phyloP scores from a whole-genome alignment of 2,329 filamentous ascomycete genomes.

The Madurella mycetomatis region DNA sequence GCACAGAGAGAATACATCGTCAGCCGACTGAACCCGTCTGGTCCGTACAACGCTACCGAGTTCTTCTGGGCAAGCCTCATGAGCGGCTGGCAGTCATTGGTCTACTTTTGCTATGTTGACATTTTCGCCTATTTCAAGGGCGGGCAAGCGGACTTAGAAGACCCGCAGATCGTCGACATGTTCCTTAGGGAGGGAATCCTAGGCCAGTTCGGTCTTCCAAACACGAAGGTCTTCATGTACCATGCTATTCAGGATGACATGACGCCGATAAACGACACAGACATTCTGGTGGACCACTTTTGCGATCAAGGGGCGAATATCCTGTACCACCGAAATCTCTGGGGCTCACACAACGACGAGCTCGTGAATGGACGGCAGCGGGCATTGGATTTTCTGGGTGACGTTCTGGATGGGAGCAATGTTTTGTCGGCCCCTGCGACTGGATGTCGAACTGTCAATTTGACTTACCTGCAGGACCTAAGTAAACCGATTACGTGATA shows the following conservation, averaged over 20 bases:
- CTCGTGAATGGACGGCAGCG: conserved; percentile 22
- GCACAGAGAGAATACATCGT: conserved; percentile 26
- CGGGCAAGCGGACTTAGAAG: conserved; percentile 10
- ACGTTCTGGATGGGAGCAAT: conserved; percentile 10
- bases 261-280: conserved; percentile 37
- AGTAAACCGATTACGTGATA: conserved; percentile 1
- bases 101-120: conserved; percentile 13
- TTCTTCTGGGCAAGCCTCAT: conserved; percentile 18
- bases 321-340: conserved; percentile 38
- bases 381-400: conserved; percentile 15
- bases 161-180: conserved; percentile 5
- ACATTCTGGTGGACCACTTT: conserved; percentile 36
- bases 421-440: conserved; percentile 1
- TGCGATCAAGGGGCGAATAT: conserved; percentile 38
- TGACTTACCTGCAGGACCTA: conserved; percentile 12
- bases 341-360: conserved; percentile 38
- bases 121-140: conserved; percentile 18
- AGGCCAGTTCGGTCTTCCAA: conserved; percentile 35
- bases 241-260: conserved; percentile 42
- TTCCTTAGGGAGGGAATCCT: conserved; percentile 14
- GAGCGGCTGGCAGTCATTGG: conserved; percentile 11
- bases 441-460: conserved; percentile 11
- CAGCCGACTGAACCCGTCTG: conserved; percentile 11
- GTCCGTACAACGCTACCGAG: conserved; percentile 17
- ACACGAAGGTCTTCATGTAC: conserved; percentile 42